A percentile compares a stretch with the other conserved stretches of the same genome.
Conservation (phyloP, 495 filamentous ascomycete species). For the Penicillium coffeae region DNA sequence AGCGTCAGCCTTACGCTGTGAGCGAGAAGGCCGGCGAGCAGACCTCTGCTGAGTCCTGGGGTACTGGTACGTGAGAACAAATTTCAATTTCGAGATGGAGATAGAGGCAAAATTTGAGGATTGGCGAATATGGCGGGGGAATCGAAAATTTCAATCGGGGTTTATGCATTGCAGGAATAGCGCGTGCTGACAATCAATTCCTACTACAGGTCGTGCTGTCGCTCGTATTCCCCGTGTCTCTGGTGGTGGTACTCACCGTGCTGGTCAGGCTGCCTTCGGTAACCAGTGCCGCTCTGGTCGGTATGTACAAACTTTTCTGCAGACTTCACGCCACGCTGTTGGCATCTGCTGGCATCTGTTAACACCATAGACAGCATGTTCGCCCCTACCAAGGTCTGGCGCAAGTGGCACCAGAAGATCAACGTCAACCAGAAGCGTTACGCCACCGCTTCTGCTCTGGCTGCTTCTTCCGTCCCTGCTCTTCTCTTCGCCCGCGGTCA, state of each 20-base stretch:
- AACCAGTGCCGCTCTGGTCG: constrained; percentile 99
- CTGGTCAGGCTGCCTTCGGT: constrained; percentile 99
- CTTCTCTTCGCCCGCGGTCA: constrained; percentile 96
- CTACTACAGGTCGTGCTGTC: constrained; percentile 81
- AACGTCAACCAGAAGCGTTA: constrained; percentile 97
- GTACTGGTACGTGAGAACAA: constrained; percentile 77
- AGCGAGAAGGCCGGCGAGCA: constrained; percentile 99
- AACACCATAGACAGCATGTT: too few species aligned
- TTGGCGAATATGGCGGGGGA: not conserved
- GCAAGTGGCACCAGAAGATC: constrained; percentile 99
- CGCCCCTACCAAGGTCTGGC: constrained; percentile 99
- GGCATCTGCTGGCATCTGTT: too few species aligned
- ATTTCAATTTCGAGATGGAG: constrained; percentile 16
- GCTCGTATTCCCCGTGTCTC: constrained; percentile 99
- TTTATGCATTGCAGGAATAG: not conserved
- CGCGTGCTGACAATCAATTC: constrained; percentile 20
- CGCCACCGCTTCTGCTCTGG: constrained; percentile 93
- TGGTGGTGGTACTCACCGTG: constrained; percentile 99
- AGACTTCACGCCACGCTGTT: too few species aligned
- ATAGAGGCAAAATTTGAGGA: constrained; percentile 5
- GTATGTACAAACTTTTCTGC: too few species aligned
- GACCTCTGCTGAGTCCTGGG: constrained; percentile 99
- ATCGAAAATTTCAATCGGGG: not conserved
- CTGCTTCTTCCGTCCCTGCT: constrained; percentile 89
- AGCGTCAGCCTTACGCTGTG: constrained; percentile 98